These are phyloP conservation scores for Alternaria conjuncta DNA, from an alignment of 2,329 filamentous ascomycete genomes.

Conservation along the genomic window DNA sequence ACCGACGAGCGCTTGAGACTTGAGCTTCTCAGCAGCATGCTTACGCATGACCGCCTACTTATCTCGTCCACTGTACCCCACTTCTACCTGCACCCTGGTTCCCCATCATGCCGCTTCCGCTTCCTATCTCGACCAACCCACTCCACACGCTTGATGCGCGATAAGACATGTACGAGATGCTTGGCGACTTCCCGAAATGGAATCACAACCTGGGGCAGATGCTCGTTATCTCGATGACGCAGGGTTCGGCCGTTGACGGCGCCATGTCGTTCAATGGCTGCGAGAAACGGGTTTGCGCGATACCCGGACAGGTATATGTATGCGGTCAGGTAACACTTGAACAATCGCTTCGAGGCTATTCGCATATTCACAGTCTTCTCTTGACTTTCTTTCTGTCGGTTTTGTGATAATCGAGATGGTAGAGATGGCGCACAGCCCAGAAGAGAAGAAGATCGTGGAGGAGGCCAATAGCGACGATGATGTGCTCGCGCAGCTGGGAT, in stretches of 20 bases:
- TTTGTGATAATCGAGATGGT: neutral
- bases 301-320: constrained; percentile 11
- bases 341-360: no score
- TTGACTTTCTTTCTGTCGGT: neutral
- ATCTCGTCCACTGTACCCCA: constrained; percentile 6
- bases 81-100: constrained; percentile 11
- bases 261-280: neutral
- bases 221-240: constrained; percentile 14
- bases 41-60: no score
- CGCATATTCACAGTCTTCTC: neutral
- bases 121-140: constrained; percentile 32
- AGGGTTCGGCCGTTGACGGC: neutral
- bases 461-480: constrained; percentile 45
- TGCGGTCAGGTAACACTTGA: neutral
- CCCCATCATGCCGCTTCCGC: neutral
- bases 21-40: no score
- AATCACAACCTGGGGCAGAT: neutral
- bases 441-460: constrained; percentile 34
- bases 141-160: constrained; percentile 14
- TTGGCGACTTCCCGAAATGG: constrained; percentile 8
- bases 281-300: constrained; percentile 7
- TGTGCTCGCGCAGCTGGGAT: constrained; percentile 50
- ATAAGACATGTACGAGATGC: constrained; percentile 28
- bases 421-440: constrained; percentile 16
- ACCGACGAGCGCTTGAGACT: no score